Conservation (phyloP, 371 early-diverging fungal genomes). For the Vairimorpha ceranae region DNA sequence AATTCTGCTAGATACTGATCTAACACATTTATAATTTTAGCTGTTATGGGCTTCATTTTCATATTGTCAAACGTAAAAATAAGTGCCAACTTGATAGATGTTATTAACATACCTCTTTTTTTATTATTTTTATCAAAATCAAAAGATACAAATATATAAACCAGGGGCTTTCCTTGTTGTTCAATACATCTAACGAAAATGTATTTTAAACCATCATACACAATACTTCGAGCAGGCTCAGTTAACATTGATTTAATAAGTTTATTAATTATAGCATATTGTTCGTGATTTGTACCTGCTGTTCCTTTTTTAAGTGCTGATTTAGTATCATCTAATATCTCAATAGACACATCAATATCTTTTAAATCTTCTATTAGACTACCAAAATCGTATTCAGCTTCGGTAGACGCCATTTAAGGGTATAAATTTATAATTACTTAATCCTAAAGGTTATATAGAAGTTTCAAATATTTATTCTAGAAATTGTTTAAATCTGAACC, state of each 20-base stretch:
- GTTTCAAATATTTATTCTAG: too few relatives aligned
- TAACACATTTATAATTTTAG: slow-evolving; percentile 25
- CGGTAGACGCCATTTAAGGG: slow-evolving; percentile 2
- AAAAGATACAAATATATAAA: slow-evolving; percentile 7
- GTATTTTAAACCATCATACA: slow-evolving; percentile 21
- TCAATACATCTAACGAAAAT: slow-evolving; percentile 9
- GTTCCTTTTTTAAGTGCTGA: neutral
- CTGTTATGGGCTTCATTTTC: slow-evolving; percentile 6
- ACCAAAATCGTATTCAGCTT: slow-evolving; percentile 2
- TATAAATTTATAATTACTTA: too few relatives aligned
- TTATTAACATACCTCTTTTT: slow-evolving; percentile 37
- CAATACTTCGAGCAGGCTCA: neutral
- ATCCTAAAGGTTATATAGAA: too few relatives aligned
- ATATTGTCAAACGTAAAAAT: slow-evolving; percentile 20
- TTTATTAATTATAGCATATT: neutral
- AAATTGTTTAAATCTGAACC: too few relatives aligned
- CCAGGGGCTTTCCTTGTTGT: slow-evolving; percentile 7
- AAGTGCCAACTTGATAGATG: neutral
- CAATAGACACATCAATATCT: slow-evolving; percentile 8
- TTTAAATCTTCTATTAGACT: slow-evolving; percentile 11
- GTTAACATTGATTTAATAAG: neutral
- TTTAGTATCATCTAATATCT: slow-evolving; percentile 8
- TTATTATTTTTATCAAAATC: slow-evolving; percentile 11
- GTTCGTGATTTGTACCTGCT: neutral
- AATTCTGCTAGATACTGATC: slow-evolving; percentile 16